A percentile compares a stretch with the other conserved stretches of the same genome.
Evolutionary conservation across 2,329 filamentous ascomycete genomes (phyloP).

Genomic region (Exophiala bonariae): DNA sequence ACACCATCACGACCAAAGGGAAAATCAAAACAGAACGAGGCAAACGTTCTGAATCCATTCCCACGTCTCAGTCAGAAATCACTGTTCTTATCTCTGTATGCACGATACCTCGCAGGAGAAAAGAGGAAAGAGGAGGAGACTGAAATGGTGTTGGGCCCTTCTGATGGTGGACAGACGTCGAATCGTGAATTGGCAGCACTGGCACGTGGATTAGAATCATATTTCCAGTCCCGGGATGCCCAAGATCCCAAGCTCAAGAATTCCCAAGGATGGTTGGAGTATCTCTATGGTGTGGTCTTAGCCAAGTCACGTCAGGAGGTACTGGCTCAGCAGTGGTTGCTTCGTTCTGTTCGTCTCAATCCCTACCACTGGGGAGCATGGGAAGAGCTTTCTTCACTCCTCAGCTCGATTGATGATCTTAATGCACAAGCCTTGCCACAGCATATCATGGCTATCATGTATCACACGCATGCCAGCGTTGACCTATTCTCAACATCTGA

Average conservation of each 20-base stretch:
- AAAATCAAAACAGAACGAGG: conserved; percentile 49
- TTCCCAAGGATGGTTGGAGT: conserved; percentile 84
- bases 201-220: conserved; percentile 73
- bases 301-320: conserved; percentile 88
- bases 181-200: conserved; percentile 84
- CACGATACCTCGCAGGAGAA: conserved; percentile 89
- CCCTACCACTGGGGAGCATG: conserved; percentile 98
- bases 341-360: conserved; percentile 82
- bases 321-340: conserved; percentile 80
- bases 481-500: conserved; percentile 81
- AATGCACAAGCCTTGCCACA: conserved; percentile 67
- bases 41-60: conserved; percentile 39
- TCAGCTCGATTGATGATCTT: conserved; percentile 75
- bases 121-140: conserved; percentile 95
- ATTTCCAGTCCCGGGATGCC: conserved; percentile 66
- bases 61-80: conserved; percentile 79
- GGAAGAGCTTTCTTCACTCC: conserved; percentile 83
- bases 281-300: conserved; percentile 80
- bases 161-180: conserved; percentile 77
- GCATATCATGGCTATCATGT: conserved; percentile 91
- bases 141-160: conserved; percentile 94
- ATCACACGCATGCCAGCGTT: conserved; percentile 85
- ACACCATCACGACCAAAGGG: conserved; percentile 60
- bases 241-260: conserved; percentile 24
- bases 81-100: conserved; percentile 87